Percentiles rank a stretch among this genome's conserved stretches.
phyloP scores from a whole-genome alignment of 345 rosid species.

The Brassica cretica region DNA sequence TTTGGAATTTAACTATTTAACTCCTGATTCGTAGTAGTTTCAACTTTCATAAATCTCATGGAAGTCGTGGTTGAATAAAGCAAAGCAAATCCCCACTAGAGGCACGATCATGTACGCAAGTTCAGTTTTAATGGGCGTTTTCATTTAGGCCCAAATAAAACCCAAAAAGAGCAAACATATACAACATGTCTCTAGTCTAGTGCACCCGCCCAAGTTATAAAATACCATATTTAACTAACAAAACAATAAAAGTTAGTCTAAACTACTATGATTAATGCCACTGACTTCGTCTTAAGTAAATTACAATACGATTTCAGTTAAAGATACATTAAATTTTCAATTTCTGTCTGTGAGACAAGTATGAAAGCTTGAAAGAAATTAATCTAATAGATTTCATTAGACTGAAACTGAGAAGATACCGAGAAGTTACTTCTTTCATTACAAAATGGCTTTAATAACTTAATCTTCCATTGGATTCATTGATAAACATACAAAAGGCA shows the following conservation, averaged over 20 bases:
- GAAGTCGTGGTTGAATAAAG: background rate
- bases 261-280: background rate
- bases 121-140: background rate
- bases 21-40: background rate
- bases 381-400: background rate
- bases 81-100: background rate
- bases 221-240: background rate
- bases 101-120: background rate
- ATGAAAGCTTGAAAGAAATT: background rate
- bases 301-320: background rate
- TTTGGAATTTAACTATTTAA: too few relatives aligned
- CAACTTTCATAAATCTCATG: background rate
- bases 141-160: background rate
- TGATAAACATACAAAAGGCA: background rate
- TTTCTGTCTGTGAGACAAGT: background rate
- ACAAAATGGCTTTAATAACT: background rate
- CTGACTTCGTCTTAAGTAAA: background rate
- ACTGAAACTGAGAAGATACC: constrained; percentile 1
- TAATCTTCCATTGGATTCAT: background rate
- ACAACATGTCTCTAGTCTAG: background rate
- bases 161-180: background rate
- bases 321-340: background rate
- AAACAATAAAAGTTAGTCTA: background rate
- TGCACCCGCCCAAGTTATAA: background rate
- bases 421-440: constrained; percentile 9